phyloP scores from a whole-genome alignment of 306 rosid genomes.

The Cucumis cinereus region DNA sequence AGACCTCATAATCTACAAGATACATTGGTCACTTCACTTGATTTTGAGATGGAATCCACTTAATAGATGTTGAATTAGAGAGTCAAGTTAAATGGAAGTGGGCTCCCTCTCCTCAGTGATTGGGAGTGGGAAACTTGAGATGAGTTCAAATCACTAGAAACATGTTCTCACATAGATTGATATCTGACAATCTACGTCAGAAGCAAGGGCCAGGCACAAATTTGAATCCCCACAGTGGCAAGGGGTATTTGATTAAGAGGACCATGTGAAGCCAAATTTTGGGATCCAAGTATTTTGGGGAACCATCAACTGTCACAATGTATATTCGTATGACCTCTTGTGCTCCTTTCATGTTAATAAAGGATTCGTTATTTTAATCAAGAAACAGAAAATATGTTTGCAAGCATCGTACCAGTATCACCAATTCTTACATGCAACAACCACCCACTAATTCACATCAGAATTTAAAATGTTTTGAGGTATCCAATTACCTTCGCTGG shows the following conservation, averaged over 20 bases:
- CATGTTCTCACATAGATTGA: neutral
- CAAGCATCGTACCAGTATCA: neutral
- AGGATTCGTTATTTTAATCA: neutral
- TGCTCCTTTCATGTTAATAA: neutral
- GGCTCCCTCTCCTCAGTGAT: neutral
- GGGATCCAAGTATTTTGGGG: neutral
- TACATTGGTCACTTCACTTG: too few species aligned
- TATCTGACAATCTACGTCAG: neutral
- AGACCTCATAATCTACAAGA: too few species aligned
- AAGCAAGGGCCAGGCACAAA: neutral
- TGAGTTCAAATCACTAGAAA: neutral
- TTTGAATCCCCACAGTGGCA: neutral
- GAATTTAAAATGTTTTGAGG: neutral
- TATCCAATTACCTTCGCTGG: slow-evolving; percentile 52
- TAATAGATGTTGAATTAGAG: neutral
- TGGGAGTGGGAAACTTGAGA: neutral
- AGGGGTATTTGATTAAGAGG: neutral
- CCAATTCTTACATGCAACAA: neutral
- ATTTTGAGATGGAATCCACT: too few species aligned
- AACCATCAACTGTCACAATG: neutral
- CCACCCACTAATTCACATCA: neutral
- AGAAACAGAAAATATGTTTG: neutral
- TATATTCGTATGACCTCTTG: neutral
- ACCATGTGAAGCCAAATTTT: neutral
- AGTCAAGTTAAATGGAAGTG: neutral